Evolutionary conservation across 768 basidiomycete genomes (phyloP).

Genomic region (Neoboletus subvelutipes): DNA sequence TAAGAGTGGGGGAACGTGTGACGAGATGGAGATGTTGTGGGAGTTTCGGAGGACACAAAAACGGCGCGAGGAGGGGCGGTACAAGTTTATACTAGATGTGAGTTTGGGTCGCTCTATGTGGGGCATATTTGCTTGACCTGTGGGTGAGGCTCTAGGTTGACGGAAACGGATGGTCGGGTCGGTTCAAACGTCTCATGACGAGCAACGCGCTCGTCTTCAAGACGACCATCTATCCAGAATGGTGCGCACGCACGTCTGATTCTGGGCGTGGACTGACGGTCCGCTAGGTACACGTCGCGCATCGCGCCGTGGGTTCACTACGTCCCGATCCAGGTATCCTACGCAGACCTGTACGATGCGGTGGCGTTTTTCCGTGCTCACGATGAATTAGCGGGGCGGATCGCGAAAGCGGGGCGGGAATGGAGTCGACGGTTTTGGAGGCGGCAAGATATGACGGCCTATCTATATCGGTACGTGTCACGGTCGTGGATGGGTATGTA

Average conservation of each 20-base stretch:
- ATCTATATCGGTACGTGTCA: constrained; percentile 53
- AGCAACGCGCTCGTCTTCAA: too few relatives aligned
- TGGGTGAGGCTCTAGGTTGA: too few relatives aligned
- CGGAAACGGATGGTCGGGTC: too few relatives aligned
- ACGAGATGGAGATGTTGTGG: too few relatives aligned
- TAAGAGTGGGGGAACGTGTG: constrained; percentile 33
- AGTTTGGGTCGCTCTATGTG: constrained; percentile 13
- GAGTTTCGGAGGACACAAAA: constrained; percentile 48
- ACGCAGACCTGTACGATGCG: too few relatives aligned
- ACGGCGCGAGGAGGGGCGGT: constrained; percentile 50
- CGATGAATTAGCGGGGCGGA: constrained; percentile 53
- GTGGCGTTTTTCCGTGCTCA: too few relatives aligned
- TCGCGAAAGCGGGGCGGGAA: constrained; percentile 54
- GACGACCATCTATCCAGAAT: too few relatives aligned
- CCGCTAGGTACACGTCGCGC: too few relatives aligned
- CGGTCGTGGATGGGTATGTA: background rate
- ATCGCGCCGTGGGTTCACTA: constrained; percentile 82
- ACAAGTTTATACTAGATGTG: constrained; percentile 62
- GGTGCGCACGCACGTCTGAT: too few relatives aligned
- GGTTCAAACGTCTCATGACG: constrained; percentile 64
- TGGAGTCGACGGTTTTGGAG: too few relatives aligned
- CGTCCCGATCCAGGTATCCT: constrained; percentile 64
- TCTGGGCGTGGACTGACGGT: too few relatives aligned
- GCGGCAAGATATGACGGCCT: constrained; percentile 57
- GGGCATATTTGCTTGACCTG: background rate